phyloP scores from a whole-genome alignment of 768 basidiomycete species.

The Termitomyces sp. region DNA sequence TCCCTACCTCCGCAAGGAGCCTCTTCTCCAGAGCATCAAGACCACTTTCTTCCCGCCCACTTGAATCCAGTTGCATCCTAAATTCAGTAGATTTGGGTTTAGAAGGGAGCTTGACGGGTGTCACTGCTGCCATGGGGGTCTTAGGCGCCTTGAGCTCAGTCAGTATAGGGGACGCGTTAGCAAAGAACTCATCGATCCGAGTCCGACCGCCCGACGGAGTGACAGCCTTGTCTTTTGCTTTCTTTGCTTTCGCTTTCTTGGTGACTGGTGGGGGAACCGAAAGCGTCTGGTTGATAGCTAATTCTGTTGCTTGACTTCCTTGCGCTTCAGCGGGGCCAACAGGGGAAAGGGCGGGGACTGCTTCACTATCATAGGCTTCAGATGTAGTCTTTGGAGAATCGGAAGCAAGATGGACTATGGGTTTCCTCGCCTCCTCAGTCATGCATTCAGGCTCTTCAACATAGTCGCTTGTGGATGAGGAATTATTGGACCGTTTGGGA shows the following conservation, averaged over 20 bases:
- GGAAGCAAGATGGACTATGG: conserved; percentile 30
- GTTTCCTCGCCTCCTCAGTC: conserved; percentile 50
- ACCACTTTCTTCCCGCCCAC: conserved; percentile 41
- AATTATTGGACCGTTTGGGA: conserved; percentile 49
- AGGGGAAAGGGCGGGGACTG: neutral
- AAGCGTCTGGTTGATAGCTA: conserved; percentile 50
- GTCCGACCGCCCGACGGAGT: conserved; percentile 14
- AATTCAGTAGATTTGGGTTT: conserved; percentile 9
- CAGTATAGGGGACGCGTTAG: neutral
- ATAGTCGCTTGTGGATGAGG: conserved; percentile 46
- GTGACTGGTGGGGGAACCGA: conserved; percentile 54
- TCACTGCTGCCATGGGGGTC: conserved; percentile 45
- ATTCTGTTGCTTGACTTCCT: neutral
- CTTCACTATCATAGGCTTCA: neutral
- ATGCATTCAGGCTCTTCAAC: conserved; percentile 71
- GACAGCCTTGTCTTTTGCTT: conserved; percentile 23
- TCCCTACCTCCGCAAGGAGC: conserved; percentile 69
- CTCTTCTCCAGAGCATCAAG: conserved; percentile 70
- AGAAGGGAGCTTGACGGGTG: conserved; percentile 24
- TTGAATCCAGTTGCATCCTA: conserved; percentile 7
- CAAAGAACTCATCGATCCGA: conserved; percentile 26
- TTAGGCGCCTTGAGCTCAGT: conserved; percentile 30
- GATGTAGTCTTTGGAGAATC: conserved; percentile 25
- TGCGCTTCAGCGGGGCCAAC: neutral
- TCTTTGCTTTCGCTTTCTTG: conserved; percentile 17